Evolutionary conservation across 331 rosid species (phyloP).

Genomic region (Stylosanthes scabra): DNA sequence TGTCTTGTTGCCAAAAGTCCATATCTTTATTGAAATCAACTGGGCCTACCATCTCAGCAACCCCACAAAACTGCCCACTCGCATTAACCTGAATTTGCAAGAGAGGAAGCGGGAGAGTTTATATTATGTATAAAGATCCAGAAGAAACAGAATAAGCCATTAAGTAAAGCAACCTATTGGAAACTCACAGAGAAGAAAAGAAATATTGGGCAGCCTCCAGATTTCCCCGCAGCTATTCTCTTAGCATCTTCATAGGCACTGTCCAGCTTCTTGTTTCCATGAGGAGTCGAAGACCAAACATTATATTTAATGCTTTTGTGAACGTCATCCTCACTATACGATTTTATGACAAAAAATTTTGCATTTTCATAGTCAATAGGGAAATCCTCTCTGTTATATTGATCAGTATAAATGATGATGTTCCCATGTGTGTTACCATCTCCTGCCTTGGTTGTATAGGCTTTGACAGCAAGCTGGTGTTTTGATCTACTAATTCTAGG

Average conservation of each 20-base stretch:
- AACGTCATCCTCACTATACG: conserved; percentile 97
- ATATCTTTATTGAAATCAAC: conserved; percentile 87
- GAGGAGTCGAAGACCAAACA: conserved; percentile 96
- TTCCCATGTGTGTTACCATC: conserved; percentile 70
- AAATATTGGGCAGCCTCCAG: conserved; percentile 83
- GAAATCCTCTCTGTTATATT: conserved; percentile 82
- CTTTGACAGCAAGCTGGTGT: conserved; percentile 66
- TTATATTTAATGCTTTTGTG: conserved; percentile 93
- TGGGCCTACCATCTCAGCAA: conserved; percentile 93
- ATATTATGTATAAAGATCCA: neutral
- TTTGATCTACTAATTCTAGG: conserved; percentile 75
- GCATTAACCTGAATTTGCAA: conserved; percentile 78
- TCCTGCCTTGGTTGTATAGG: conserved; percentile 71
- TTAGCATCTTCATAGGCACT: conserved; percentile 77
- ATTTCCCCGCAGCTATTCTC: conserved; percentile 61
- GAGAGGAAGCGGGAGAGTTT: conserved; percentile 17
- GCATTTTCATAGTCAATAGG: conserved; percentile 68
- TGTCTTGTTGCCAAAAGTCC: conserved; percentile 99
- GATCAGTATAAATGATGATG: conserved; percentile 71
- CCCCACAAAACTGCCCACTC: conserved; percentile 95
- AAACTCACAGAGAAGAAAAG: conserved; percentile 87
- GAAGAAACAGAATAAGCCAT: neutral
- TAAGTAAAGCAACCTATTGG: conserved; percentile 5
- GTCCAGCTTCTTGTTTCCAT: conserved; percentile 90
- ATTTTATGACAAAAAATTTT: conserved; percentile 85